These are phyloP conservation scores for Tripterygium wilfordii DNA, from an alignment of 177 flowering plant species.

Conservation along the genomic window DNA sequence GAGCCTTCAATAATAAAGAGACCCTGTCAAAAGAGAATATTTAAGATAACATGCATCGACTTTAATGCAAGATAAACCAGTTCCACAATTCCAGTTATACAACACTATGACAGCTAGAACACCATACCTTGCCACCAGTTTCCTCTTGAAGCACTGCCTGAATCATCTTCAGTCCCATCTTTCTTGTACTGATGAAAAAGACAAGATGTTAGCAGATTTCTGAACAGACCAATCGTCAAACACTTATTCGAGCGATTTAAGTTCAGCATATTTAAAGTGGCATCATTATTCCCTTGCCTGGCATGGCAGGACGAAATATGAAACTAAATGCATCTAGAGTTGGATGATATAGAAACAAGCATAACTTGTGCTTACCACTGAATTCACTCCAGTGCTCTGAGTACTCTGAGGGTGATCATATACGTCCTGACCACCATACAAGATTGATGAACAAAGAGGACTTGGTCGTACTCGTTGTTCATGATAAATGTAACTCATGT, in stretches of 20 bases:
- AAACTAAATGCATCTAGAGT: neutral
- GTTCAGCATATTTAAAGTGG: too few relatives aligned
- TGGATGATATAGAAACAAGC: neutral
- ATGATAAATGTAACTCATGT: conserved; percentile 20
- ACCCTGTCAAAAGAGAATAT: conserved; percentile 19
- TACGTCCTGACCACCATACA: conserved; percentile 50
- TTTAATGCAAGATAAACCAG: neutral
- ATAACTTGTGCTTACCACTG: conserved; percentile 17
- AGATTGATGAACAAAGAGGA: conserved; percentile 45
- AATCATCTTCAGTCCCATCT: conserved; percentile 51
- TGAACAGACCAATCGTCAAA: too few relatives aligned
- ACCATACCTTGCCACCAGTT: conserved; percentile 67
- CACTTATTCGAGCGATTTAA: too few relatives aligned
- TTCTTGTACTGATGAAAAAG: conserved; percentile 21
- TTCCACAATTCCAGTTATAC: neutral
- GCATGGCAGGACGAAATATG: neutral
- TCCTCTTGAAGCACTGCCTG: conserved; percentile 62
- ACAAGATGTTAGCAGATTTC: too few relatives aligned
- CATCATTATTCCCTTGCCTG: too few relatives aligned
- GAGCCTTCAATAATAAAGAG: conserved; percentile 31
- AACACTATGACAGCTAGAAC: neutral
- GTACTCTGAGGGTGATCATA: conserved; percentile 26
- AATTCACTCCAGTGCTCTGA: conserved; percentile 16
- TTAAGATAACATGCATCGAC: neutral
- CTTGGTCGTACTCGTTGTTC: conserved; percentile 43